Evolutionary conservation across 2,329 filamentous ascomycete genomes (phyloP), one percentile per base, ranked within the genome.

Genomic region (Dothiorella sarmentorum): DNA sequence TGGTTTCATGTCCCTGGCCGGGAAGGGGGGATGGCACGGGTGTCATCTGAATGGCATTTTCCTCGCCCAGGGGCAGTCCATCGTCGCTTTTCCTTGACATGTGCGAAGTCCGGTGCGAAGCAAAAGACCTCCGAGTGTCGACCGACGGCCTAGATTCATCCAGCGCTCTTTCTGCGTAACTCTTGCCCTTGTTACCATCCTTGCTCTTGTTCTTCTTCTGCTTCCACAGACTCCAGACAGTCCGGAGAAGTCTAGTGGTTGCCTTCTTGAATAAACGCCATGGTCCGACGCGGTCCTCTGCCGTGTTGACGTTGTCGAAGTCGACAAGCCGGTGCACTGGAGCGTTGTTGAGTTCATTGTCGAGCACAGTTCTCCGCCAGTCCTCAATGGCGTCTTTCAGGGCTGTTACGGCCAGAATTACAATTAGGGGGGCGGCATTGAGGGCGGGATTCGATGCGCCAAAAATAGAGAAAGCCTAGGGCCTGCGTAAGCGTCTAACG

Each of bases 361-460:
- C 94, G 42, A 97, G 85, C 40, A 91, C 80, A 0, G 93, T 97
- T 75, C 94, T 83, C 66, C 94, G 84, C 79, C 91, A 97, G 76
- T 99, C 94, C 75, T 99, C 94, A 63, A 97, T 87, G 17, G 87
- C 94, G 71, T 99, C 94, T 75, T 97, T 99, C 73, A 97, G 83
- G 26, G 91, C 87, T 2, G 94, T 99, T 56, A 97, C 84, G 61
- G 83, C 76, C 56, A 99, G 81, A 74, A 99, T 97, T 68, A 96
- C 87, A 65, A 99, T 97, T 63, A 99, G 79, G 56, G 94, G 94
- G 20, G 94, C 91, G 4, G 93, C 86, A 69, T 91, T 93, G 40
- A 99, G 80, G 38, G 89, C 94, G 17, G 94, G 93, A 69, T 97
- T 96, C 29, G 85, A 83, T 62, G 88, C 92, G 67, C 94, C 94